These are phyloP conservation scores for Aureobasidium sp. DNA, from an alignment of 2,329 filamentous ascomycete genomes.

Conservation along the genomic window DNA sequence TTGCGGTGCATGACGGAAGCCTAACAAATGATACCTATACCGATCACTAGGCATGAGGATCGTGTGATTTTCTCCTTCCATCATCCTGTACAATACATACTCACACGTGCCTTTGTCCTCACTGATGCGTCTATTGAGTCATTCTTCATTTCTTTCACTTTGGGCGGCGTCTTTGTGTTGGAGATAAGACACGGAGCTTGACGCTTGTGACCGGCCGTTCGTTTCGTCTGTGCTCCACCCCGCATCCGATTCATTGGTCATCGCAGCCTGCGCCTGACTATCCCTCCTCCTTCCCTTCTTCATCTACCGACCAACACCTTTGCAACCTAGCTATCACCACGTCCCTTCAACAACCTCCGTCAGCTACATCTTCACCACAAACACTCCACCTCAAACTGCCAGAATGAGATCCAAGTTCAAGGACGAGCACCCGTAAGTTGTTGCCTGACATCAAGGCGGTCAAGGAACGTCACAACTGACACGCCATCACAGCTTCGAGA, in stretches of 20 bases:
- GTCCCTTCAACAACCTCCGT: neutral
- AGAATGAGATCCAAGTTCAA: constrained; percentile 99
- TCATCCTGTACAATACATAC: neutral
- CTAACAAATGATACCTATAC: constrained; percentile 1
- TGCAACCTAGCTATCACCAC: neutral
- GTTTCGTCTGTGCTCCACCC: constrained; percentile 9
- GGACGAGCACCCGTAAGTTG: constrained; percentile 78
- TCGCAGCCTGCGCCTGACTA: constrained; percentile 9
- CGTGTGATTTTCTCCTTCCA: neutral
- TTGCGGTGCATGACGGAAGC: neutral
- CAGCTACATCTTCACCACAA: constrained; percentile 8
- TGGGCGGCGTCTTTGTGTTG: neutral
- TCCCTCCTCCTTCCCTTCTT: neutral
- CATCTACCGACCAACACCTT: constrained; percentile 3
- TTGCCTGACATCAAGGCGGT: constrained; percentile 10
- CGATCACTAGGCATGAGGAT: neutral
- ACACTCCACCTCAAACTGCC: constrained; percentile 30
- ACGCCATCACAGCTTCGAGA: constrained; percentile 61
- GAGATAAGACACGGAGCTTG: constrained; percentile 8
- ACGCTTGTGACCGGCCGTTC: constrained; percentile 3
- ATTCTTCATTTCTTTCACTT: neutral
- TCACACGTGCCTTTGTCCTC: constrained; percentile 8
- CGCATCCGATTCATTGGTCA: constrained; percentile 13
- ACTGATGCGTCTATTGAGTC: neutral
- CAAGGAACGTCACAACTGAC: constrained; percentile 18